Base-by-base conservation (phyloP, 2,329 filamentous ascomycete genomes). In the Endothia cerciana region DNA sequence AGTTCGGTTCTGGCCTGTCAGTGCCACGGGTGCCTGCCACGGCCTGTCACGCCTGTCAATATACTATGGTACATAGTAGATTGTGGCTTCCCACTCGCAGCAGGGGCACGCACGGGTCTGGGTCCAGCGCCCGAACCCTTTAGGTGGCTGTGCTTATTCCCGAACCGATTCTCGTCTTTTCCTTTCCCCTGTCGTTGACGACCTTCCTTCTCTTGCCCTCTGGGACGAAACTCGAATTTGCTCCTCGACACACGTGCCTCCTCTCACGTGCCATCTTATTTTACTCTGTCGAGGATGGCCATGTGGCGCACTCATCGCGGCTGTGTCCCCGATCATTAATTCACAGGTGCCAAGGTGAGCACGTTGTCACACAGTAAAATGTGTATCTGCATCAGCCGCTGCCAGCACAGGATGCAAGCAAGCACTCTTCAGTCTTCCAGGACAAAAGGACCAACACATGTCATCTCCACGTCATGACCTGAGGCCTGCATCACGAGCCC, bases 61-160 rank as follows among this genome's bases (percentile, higher is more conserved):
- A 7, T 10, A 36, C 33, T 10, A 5, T 36, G n/a, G n/a, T n/a
- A n/a, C n/a, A n/a, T n/a, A n/a, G 33, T 36, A 10, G 33, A 36
- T 36, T 10, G 33, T 36, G 33, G 33, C 33, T 36, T 36, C 43
- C 43, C 11, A 19, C 7, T 47, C n/a, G n/a, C n/a, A n/a, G n/a
- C 47, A 49, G 47, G 47, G 47, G 11, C 28, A 25, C 22, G n/a
- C n/a, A 11, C 25, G 47, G 11, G n/a, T n/a, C 25, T 13, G 47
- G 47, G 47, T 17, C 15, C 47, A 28, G n/a, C 11, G 6, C 28
- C 10, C 10, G 43, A n/a, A n/a, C 19, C 19, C 43, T 22, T 22
- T 19, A 45, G 17, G 47, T 49, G 47, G 47, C 47, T 28, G 25
- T 28, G 47, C 22, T 49, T 49, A 49, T 49, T 49, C 47, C 47